Percentiles rank a stretch among this genome's conserved stretches.
Evolutionary conservation across 768 basidiomycete species (phyloP).

Genomic region (Hirschioporus abietinus): DNA sequence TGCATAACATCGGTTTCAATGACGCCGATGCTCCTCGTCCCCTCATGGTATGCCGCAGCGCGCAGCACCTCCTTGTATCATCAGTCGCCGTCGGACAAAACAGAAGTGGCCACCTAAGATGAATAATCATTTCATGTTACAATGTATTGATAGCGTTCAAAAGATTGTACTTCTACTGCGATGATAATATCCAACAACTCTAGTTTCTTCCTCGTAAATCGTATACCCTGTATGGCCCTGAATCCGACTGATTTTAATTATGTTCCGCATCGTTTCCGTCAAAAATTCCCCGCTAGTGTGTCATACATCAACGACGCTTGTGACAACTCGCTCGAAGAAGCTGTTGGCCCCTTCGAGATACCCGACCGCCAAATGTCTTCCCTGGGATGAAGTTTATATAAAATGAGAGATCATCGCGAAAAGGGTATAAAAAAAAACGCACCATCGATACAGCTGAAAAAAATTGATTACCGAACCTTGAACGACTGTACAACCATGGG

Average conservation of each 20-base stretch:
- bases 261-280: background rate
- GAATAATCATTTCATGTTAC: background rate
- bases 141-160: background rate
- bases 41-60: background rate
- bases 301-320: background rate
- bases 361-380: background rate
- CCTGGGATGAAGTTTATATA: background rate
- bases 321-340: background rate
- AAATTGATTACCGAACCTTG: conserved; percentile 57
- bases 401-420: background rate
- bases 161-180: background rate
- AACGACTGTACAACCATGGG: conserved; percentile 65
- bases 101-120: background rate
- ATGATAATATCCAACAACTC: background rate
- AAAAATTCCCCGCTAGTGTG: background rate
- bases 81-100: background rate
- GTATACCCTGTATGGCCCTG: background rate
- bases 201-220: background rate
- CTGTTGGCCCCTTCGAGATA: background rate
- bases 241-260: background rate
- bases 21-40: background rate
- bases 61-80: background rate
- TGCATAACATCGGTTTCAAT: background rate
- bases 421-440: no score
- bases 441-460: no score